Evolutionary conservation across 192 early-diverging fungal species (phyloP).

Genomic region (Coemansia sp.): DNA sequence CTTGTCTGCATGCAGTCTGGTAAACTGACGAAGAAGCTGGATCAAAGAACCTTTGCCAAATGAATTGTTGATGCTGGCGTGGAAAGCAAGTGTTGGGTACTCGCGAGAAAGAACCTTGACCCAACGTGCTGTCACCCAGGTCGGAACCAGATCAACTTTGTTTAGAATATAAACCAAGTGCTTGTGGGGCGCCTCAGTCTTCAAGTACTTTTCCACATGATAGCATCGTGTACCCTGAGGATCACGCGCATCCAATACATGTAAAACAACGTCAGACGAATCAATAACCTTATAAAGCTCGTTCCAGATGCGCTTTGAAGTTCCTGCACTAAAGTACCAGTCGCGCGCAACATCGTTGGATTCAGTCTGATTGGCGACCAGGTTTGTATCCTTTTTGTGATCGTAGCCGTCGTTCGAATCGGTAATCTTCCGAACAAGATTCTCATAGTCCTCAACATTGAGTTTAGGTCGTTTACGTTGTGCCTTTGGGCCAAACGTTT

Average conservation of each 20-base stretch:
- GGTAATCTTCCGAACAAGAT: conserved; percentile 72
- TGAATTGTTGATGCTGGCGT: conserved; percentile 97
- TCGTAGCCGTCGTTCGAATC: conserved; percentile 66
- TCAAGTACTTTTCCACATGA: conserved; percentile 88
- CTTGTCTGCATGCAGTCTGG: conserved; percentile 91
- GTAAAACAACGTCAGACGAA: conserved; percentile 93
- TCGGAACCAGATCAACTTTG: conserved; percentile 98
- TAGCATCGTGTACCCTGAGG: conserved; percentile 94
- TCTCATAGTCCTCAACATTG: conserved; percentile 68
- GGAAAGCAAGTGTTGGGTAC: conserved; percentile 97
- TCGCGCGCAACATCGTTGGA: conserved; percentile 76
- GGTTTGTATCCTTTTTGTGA: conserved; percentile 69
- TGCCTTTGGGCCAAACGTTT: conserved; percentile 93
- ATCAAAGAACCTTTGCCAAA: conserved; percentile 98
- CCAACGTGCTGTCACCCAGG: conserved; percentile 98
- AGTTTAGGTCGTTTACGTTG: conserved; percentile 96
- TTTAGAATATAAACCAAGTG: conserved; percentile 95
- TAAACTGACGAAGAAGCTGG: conserved; percentile 97
- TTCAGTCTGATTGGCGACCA: conserved; percentile 77
- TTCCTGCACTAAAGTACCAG: conserved; percentile 90
- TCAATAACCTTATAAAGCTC: conserved; percentile 99
- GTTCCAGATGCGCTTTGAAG: conserved; percentile 97
- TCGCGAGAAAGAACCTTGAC: conserved; percentile 87
- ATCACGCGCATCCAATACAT: conserved; percentile 98
- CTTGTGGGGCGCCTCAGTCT: conserved; percentile 94